Percentiles rank a stretch among this genome's conserved stretches.
These are phyloP conservation scores for Gaertneriomyces semiglobifer DNA, from an alignment of 192 early-diverging fungal species.

Conservation along the genomic window DNA sequence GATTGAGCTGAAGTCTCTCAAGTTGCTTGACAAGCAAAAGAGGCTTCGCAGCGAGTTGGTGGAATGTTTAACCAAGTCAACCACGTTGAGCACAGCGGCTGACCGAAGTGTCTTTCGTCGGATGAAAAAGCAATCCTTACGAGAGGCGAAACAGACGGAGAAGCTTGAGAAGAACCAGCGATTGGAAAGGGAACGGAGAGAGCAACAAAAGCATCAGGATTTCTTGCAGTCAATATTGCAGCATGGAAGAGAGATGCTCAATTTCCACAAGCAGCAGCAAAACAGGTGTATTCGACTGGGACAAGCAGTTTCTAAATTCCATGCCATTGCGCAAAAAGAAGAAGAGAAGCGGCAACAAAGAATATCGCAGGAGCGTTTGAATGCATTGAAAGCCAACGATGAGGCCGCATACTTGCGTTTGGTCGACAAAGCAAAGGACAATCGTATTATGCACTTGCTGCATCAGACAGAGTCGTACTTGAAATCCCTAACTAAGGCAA, in stretches of 20 bases:
- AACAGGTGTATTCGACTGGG: slow-evolving; percentile 71
- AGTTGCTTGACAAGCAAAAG: slow-evolving; percentile 75
- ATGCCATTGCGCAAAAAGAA: slow-evolving; percentile 84
- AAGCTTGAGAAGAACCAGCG: slow-evolving; percentile 86
- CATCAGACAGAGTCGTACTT: slow-evolving; percentile 87
- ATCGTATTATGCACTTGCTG: slow-evolving; percentile 87
- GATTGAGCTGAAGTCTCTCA: slow-evolving; percentile 85
- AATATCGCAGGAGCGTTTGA: slow-evolving; percentile 89
- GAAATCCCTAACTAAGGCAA: slow-evolving; percentile 76
- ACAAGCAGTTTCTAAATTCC: slow-evolving; percentile 68
- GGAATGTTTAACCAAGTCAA: slow-evolving; percentile 64
- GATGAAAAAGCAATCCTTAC: slow-evolving; percentile 60
- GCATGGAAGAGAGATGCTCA: slow-evolving; percentile 66
- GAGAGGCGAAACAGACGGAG: slow-evolving; percentile 85
- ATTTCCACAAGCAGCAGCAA: slow-evolving; percentile 67
- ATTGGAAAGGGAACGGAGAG: slow-evolving; percentile 77
- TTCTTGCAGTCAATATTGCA: slow-evolving; percentile 71
- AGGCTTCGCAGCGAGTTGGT: slow-evolving; percentile 63
- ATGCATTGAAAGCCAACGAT: slow-evolving; percentile 94
- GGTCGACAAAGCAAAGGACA: slow-evolving; percentile 94
- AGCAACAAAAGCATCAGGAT: slow-evolving; percentile 78
- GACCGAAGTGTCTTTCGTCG: slow-evolving; percentile 74
- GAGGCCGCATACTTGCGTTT: slow-evolving; percentile 96
- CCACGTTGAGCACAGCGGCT: slow-evolving; percentile 74
- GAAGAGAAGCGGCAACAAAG: slow-evolving; percentile 85